Base-by-base conservation (phyloP, 2,329 filamentous ascomycete genomes). In the Aspergillus sojae region DNA sequence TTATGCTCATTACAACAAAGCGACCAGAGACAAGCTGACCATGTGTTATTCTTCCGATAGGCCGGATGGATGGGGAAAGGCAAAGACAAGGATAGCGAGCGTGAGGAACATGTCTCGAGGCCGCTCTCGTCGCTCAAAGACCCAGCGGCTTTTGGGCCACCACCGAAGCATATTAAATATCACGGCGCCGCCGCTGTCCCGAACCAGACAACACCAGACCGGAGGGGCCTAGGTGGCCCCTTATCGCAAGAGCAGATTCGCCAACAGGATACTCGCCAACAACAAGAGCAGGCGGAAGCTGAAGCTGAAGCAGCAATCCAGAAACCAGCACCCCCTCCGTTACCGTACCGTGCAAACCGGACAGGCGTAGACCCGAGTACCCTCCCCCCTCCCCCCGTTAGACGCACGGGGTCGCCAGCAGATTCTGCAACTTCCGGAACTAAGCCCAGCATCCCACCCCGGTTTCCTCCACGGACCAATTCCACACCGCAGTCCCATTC, bases 81-180 rank as follows among this genome's bases (percentile, higher is more conserved):
- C 61, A 82, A 85, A 65, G 77, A 82, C 62, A 68, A 77, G 19
- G 74, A 78, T 46, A 72, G 78, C 43, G 79, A 85, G 36, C 71
- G 75, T 48, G 68, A 75, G 39, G 81, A 84, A 28, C 87, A 88
- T 67, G 79, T 84, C 58, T 84, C 86, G 7, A 82, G 84, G 19
- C 93, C 93, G 1, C 80, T 96, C 50, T 83, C 88, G 10, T 83
- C 87, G 4, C 84, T 97, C 34, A 89, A 88, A 74, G 93, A 97
- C 74, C 93, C 92, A 1, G 77, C 86, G 1, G 86, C 88, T 19
- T 97, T 96, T 74, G 92, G 87, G 2, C 92, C 93, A 28, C 93
- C 93, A 30, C 93, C 93, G 0, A 94, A 87, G 71, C 90, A 86
- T 65, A 77, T 81, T 62, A 81, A 82, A 57, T 84, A 83, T 67